Evolutionary conservation across 345 rosid species (phyloP), one percentile per base, ranked within the genome.

Genomic region (Streptanthus diversifolius): DNA sequence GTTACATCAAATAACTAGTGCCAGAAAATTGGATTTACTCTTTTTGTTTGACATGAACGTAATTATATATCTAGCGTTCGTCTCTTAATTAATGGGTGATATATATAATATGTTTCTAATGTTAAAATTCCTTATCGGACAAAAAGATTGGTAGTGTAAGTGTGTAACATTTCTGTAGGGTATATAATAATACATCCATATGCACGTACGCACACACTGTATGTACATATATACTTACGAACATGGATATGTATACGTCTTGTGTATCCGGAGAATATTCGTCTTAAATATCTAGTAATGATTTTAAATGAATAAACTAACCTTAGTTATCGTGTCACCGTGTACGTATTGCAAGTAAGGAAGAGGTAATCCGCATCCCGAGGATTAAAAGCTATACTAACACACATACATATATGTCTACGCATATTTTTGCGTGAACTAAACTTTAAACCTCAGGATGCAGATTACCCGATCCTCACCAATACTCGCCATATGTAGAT

Each of bases 311-410:
- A 5, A 14, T 13, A 36, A 36, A 35, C 56, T 33, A 32, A 73
- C 77, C 70, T 62, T 43, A 39, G 8, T 32, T 13, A 25, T 25
- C 18, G 10, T 47, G 65, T 19, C 30, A 48, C 32, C 21, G 10
- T 18, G n/a, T n/a, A 67, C 18, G 48, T 70, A 70, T 77, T 70
- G 80, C 19, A 37, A 74, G 25, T 58, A 33, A 77, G 72, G 76
- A 77, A 48, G 76, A 70, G 80, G 80, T 77, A 77, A 77, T 77
- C 80, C 72, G 62, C 80, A 77, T 77, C 76, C 80, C 76, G 80
- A 70, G 56, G 76, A 65, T 24, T 63, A 70, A 70, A 63, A 77
- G 48, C 40, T 55, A 45, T 37, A 21, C 2, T 21, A 44, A 51
- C 1, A 58, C 44, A 49, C 17, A 27, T 19, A 57, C 3, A 17